Base-by-base conservation (phyloP, 2,329 filamentous ascomycete species). In the Epichloe hybrida region DNA sequence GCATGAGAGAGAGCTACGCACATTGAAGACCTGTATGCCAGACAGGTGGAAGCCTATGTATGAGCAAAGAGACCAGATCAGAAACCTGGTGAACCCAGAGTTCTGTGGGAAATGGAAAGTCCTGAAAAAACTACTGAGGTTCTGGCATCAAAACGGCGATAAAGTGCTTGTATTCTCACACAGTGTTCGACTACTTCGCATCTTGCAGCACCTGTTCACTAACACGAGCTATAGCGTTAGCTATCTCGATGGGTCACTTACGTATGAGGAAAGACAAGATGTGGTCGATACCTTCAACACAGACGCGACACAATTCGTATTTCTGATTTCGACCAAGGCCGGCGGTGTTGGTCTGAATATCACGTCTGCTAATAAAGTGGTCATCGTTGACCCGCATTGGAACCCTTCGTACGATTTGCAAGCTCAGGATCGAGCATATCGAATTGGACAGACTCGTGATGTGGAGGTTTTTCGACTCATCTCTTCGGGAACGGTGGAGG, bases 51-150 rank as follows among this genome's bases (percentile, higher is more conserved):
- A 81, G 59, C 71, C 81, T 20, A 72, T 95, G 0, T 93, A 89
- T 61, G 72, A 73, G 11, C 79, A 84, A 20, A 78, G 88, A 42
- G 88, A 95, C 58, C 87, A 81, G 8, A 84, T 97, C 52, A 68
- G 86, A 48, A 86, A 84, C 58, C 83, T 89, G 48, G 84, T 89
- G 1, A 89, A 95, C 58, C 84, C 88, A 0, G 86, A 94, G 52
- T 96, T 90, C 57, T 98, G 93, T 61, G 93, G 93, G 3, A 98
- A 98, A 67, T 98, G 93, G 93, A 89, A 88, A 62, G 81, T 98
- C 1, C 66, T 98, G 34, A 87, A 83, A 64, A 90, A 88, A 59
- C 72, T 98, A 4, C 76, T 98, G 6, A 83, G 82, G 50, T 91
- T 93, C 65, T 98, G 93, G 93, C 80, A 95, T 62, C 74, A 78